These are phyloP conservation scores for Aspergillus hancockii DNA, from an alignment of 495 filamentous ascomycete genomes.

Conservation along the genomic window DNA sequence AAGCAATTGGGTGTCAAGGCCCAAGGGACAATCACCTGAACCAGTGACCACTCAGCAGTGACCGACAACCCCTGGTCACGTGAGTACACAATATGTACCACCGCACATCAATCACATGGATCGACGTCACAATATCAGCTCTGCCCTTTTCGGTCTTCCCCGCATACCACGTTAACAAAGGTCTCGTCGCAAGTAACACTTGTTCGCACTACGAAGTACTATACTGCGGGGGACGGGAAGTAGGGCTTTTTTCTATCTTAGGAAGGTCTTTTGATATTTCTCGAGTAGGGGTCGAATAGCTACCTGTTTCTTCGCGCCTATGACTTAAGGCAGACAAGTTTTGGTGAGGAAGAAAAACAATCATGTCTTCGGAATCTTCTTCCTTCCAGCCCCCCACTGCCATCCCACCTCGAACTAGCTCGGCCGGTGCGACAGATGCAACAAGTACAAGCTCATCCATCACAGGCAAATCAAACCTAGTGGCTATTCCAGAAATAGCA, in stretches of 20 bases:
- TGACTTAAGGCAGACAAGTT: not conserved
- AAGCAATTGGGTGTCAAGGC: no score
- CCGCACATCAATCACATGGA: not conserved
- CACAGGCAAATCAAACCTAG: constrained; percentile 51
- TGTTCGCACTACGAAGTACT: no score
- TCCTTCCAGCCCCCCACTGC: constrained; percentile 60
- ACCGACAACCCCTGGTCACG: not conserved
- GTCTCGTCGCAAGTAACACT: no score
- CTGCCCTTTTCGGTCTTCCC: not conserved
- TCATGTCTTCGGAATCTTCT: constrained; percentile 27
- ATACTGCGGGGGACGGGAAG: no score
- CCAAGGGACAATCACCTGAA: no score
- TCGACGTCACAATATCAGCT: not conserved
- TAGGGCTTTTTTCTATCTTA: no score
- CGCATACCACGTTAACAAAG: not conserved
- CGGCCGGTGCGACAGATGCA: constrained; percentile 48
- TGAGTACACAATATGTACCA: not conserved
- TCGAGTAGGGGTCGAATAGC: no score
- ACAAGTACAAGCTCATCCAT: constrained; percentile 27
- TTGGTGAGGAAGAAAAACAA: not conserved
- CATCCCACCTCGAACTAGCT: constrained; percentile 75
- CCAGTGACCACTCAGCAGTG: no score
- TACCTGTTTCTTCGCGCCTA: not conserved
- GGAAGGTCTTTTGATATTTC: no score
- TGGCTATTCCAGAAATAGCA: constrained; percentile 25